Percentiles rank a stretch among this genome's conserved stretches.
Conservation (phyloP, 495 filamentous ascomycete genomes). For the Annulohypoxylon bovei region DNA sequence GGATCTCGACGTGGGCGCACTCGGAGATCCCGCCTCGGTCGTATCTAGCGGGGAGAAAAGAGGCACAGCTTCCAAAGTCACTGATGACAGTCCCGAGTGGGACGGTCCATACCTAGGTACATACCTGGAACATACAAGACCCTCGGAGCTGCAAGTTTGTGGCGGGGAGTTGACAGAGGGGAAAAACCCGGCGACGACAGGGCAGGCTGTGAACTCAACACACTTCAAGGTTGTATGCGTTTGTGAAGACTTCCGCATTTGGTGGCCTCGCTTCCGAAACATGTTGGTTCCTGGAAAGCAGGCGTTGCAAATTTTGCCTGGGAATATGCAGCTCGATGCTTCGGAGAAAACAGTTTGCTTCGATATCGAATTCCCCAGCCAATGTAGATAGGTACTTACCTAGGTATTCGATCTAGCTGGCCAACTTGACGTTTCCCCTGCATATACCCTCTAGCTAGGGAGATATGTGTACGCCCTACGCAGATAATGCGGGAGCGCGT, state of each 20-base stretch:
- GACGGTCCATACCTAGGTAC: too few species aligned
- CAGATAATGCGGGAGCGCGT: constrained; percentile 10
- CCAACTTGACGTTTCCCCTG: constrained; percentile 9
- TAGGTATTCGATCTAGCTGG: not conserved
- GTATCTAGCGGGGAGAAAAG: constrained; percentile 15
- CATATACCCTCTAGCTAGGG: constrained; percentile 10
- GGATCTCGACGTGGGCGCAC: not conserved
- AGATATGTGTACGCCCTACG: not conserved
- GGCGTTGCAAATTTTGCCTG: constrained; percentile 14
- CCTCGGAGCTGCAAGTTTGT: constrained; percentile 12
- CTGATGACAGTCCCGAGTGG: constrained; percentile 6
- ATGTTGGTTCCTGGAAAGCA: constrained; percentile 19
- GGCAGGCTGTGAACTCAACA: constrained; percentile 1
- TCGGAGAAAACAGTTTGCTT: constrained; percentile 22
- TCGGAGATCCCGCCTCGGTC: constrained; percentile 29
- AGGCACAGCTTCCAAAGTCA: constrained; percentile 14
- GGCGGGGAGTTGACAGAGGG: constrained; percentile 11
- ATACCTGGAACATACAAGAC: constrained; percentile 19
- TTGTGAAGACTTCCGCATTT: constrained; percentile 13
- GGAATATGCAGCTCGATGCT: constrained; percentile 2
- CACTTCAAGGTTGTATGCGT: constrained; percentile 17
- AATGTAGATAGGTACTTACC: not conserved
- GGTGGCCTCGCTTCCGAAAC: constrained; percentile 27
- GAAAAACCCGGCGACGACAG: constrained; percentile 1
- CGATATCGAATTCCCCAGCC: constrained; percentile 1